phyloP scores from a whole-genome alignment of 257 asterid species.

The Echium plantagineum region DNA sequence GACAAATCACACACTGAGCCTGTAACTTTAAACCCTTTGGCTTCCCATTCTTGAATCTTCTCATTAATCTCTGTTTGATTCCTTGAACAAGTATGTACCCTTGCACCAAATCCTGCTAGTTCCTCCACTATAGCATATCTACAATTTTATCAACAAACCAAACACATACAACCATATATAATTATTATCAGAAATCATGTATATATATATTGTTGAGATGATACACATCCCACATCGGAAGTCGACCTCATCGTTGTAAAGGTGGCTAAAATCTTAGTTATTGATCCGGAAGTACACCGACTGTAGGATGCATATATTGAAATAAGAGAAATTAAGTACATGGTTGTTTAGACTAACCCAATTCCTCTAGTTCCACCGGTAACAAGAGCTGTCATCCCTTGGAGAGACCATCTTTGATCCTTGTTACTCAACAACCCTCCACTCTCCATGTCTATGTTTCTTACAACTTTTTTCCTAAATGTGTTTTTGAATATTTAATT shows the following conservation, averaged over 20 bases:
- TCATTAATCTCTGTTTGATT: constrained; percentile 27
- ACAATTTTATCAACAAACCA: background rate
- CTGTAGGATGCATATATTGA: no score
- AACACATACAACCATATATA: background rate
- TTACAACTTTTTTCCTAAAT: background rate
- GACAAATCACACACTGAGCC: constrained; percentile 45
- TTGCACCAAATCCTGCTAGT: constrained; percentile 58
- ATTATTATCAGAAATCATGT: background rate
- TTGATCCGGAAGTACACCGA: no score
- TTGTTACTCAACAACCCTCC: background rate
- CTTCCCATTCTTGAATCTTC: constrained; percentile 46
- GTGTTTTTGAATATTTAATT: background rate
- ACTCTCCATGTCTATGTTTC: background rate
- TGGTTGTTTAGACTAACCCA: constrained; percentile 2
- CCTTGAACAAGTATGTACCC: constrained; percentile 50
- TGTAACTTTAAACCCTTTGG: constrained; percentile 45
- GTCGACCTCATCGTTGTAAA: no score
- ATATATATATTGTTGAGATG: no score
- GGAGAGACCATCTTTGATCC: constrained; percentile 14
- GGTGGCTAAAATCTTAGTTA: no score
- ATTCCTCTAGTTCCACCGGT: constrained; percentile 21
- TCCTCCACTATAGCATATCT: constrained; percentile 62
- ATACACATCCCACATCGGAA: no score
- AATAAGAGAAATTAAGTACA: background rate
- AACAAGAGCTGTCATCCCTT: constrained; percentile 19